A percentile compares a stretch with the other conserved stretches of the same genome.
These are phyloP conservation scores for Pleurotus salmoneostramineus DNA, from an alignment of 768 basidiomycete species.

Conservation along the genomic window DNA sequence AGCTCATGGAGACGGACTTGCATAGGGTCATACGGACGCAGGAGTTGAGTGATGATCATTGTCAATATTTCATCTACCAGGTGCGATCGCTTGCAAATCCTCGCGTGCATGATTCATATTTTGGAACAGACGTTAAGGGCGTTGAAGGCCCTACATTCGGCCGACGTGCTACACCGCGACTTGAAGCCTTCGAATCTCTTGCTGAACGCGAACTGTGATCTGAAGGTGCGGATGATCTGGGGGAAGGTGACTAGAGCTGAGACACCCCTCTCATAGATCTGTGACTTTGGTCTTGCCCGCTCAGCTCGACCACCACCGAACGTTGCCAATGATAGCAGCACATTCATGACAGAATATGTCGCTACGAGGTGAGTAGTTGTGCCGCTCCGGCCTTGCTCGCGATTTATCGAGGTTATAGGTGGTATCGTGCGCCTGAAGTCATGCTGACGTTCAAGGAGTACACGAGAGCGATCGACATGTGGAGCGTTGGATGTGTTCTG, in stretches of 20 bases:
- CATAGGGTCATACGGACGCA: constrained; percentile 96
- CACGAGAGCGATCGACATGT: constrained; percentile 86
- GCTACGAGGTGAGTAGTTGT: constrained; percentile 59
- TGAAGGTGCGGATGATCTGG: constrained; percentile 54
- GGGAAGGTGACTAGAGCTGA: too few relatives aligned
- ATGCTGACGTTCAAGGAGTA: constrained; percentile 99
- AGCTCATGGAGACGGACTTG: constrained; percentile 95
- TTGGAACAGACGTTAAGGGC: constrained; percentile 67
- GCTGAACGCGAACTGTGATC: constrained; percentile 95
- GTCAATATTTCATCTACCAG: constrained; percentile 92
- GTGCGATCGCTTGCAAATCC: background rate
- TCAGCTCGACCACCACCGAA: constrained; percentile 77
- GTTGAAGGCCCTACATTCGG: constrained; percentile 93
- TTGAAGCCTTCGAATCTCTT: constrained; percentile 96
- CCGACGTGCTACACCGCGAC: constrained; percentile 94
- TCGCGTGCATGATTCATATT: background rate
- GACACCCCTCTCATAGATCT: constrained; percentile 13
- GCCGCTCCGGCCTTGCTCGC: background rate
- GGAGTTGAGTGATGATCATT: constrained; percentile 93
- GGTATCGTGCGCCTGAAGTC: constrained; percentile 99
- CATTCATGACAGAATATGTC: constrained; percentile 95
- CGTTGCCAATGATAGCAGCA: constrained; percentile 76
- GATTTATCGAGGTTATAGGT: constrained; percentile 22
- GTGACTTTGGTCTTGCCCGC: constrained; percentile 95
- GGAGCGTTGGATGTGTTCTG: constrained; percentile 85